phyloP scores from a whole-genome alignment of 2,329 filamentous ascomycete species.

The Thelonectria blattea region DNA sequence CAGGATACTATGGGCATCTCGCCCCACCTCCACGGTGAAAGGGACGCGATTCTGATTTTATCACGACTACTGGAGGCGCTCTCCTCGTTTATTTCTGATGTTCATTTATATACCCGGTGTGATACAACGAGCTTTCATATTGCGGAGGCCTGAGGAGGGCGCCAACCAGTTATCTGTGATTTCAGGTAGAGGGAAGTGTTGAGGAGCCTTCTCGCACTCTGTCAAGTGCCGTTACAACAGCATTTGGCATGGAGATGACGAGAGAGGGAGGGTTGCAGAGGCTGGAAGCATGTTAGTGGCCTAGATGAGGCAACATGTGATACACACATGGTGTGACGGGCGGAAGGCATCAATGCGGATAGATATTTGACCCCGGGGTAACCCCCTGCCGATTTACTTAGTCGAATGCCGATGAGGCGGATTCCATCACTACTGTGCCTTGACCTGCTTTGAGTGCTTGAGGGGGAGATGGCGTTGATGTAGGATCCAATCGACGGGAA shows the following conservation, averaged over 20 bases:
- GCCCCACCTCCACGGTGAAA: constrained; percentile 6
- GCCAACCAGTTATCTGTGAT: constrained; percentile 25
- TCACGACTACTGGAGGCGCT: constrained; percentile 23
- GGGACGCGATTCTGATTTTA: constrained; percentile 16
- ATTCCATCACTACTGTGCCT: neutral
- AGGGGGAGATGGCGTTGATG: neutral
- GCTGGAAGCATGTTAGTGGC: constrained; percentile 5
- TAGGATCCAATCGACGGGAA: too few species aligned
- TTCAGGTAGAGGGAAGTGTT: constrained; percentile 1
- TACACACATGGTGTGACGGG: constrained; percentile 24
- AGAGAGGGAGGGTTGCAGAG: neutral
- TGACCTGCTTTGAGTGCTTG: neutral
- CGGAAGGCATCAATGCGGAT: constrained; percentile 27
- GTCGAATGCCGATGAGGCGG: constrained; percentile 17
- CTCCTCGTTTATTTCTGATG: constrained; percentile 34
- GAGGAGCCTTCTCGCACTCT: neutral
- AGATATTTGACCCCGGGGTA: constrained; percentile 24
- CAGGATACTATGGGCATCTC: neutral
- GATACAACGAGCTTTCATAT: constrained; percentile 27
- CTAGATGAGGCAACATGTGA: constrained; percentile 21
- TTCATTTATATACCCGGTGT: constrained; percentile 39
- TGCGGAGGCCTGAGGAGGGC: constrained; percentile 25
- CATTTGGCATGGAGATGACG: constrained; percentile 2
- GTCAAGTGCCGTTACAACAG: neutral
- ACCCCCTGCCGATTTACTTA: constrained; percentile 20